Conservation (phyloP, 192 early-diverging fungal genomes). For the Phycomyces nitens region DNA sequence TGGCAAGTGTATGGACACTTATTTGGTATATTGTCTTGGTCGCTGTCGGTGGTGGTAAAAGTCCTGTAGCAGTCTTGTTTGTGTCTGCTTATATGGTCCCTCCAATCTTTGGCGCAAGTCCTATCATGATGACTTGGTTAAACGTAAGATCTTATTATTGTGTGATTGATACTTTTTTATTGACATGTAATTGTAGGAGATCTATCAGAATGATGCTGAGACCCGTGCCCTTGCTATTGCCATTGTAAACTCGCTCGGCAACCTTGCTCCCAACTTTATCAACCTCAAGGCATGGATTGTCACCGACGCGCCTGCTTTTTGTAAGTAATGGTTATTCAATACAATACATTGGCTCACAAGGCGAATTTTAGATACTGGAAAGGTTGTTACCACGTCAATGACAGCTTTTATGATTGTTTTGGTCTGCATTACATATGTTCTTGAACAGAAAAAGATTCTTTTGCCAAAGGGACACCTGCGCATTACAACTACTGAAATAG, state of each 20-base stretch:
- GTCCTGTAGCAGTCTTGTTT: conserved; percentile 16
- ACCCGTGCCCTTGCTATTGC: conserved; percentile 30
- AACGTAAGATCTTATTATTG: conserved; percentile 3
- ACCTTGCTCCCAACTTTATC: conserved; percentile 25
- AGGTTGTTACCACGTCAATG: not conserved
- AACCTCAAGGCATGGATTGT: conserved; percentile 20
- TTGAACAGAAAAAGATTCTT: not conserved
- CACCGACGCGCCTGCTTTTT: conserved; percentile 12
- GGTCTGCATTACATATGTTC: not conserved
- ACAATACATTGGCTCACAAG: too few relatives aligned
- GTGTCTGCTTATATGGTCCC: conserved; percentile 18
- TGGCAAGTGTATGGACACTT: conserved; percentile 8
- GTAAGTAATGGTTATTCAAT: not conserved
- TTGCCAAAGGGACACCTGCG: not conserved
- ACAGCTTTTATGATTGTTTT: not conserved
- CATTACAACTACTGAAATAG: not conserved
- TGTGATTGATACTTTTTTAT: not conserved
- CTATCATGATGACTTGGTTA: conserved; percentile 27
- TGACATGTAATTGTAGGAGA: too few relatives aligned
- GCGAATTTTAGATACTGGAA: not conserved
- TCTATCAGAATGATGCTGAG: conserved; percentile 22
- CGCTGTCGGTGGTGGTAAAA: conserved; percentile 21
- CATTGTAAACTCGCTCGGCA: conserved; percentile 23
- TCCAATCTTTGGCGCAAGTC: conserved; percentile 22
- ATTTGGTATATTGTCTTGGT: conserved; percentile 23